These are phyloP conservation scores for Vickermania ingenoplastis DNA, from an alignment of 208 protist genomes.

Conservation along the genomic window DNA sequence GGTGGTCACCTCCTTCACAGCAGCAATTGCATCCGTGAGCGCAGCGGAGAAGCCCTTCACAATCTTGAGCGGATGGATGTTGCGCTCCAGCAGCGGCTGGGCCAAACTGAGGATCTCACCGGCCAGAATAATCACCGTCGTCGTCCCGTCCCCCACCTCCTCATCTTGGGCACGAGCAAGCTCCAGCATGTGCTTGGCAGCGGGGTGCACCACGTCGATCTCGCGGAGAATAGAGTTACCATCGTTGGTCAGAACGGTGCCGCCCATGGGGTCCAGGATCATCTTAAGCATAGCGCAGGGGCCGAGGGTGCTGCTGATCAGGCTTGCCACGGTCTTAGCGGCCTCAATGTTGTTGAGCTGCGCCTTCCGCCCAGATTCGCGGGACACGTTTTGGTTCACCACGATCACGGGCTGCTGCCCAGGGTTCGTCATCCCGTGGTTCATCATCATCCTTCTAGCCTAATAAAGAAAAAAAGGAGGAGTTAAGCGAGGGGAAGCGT, in stretches of 20 bases:
- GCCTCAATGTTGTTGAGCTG: conserved; percentile 98
- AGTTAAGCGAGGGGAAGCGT: too few relatives aligned
- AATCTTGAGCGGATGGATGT: conserved; percentile 99
- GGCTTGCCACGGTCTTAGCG: conserved; percentile 96
- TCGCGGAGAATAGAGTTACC: conserved; percentile 99
- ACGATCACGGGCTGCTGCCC: conserved; percentile 87
- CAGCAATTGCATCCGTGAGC: conserved; percentile 92
- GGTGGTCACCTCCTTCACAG: conserved; percentile 90
- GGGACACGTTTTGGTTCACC: conserved; percentile 93
- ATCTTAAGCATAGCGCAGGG: conserved; percentile 99
- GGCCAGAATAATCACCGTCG: conserved; percentile 99
- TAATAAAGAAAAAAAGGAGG: too few relatives aligned
- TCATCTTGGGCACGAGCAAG: conserved; percentile 98
- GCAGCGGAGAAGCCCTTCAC: conserved; percentile 95
- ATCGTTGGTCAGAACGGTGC: conserved; percentile 99
- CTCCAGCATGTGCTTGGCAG: conserved; percentile 99
- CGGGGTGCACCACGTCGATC: conserved; percentile 99
- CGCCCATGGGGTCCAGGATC: conserved; percentile 99
- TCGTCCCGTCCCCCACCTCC: conserved; percentile 99
- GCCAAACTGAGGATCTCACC: conserved; percentile 97
- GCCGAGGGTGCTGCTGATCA: conserved; percentile 99
- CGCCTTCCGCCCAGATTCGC: conserved; percentile 96
- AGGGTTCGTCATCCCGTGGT: too few relatives aligned
- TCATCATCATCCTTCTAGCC: conserved; percentile 25
- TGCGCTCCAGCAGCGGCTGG: conserved; percentile 96